Evolutionary conservation across 2,329 filamentous ascomycete genomes (phyloP).

Genomic region (Penicillium sclerotigenum): DNA sequence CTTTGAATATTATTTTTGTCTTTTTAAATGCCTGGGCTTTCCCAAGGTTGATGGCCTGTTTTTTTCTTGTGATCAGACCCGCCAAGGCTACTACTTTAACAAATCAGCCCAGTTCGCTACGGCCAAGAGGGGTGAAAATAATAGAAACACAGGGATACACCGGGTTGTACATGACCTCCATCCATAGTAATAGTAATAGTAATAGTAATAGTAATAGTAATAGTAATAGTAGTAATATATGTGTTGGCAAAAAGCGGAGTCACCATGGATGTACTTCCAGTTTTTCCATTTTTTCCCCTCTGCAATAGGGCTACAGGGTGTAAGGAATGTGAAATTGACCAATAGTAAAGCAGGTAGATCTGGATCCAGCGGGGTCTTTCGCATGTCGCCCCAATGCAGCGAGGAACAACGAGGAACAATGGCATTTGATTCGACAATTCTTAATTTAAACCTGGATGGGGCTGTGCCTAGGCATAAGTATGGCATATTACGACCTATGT

Average conservation of each 20-base stretch:
- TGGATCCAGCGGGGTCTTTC: not conserved
- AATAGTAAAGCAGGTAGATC: not conserved
- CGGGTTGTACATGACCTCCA: not conserved
- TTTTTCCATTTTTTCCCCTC: not conserved
- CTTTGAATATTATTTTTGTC: not conserved
- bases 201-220: no score
- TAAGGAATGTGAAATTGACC: not conserved
- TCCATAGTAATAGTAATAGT: no score
- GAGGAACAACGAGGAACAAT: not conserved
- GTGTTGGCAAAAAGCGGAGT: not conserved
- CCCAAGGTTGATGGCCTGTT: not conserved
- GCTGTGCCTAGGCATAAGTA: not conserved
- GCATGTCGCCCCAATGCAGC: not conserved
- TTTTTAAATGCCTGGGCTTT: not conserved
- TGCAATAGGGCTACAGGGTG: not conserved
- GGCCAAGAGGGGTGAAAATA: no score
- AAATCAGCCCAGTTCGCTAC: not conserved
- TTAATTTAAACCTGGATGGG: conserved; percentile 3
- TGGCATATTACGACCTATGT: not conserved
- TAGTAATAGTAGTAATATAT: no score
- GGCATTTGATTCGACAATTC: not conserved
- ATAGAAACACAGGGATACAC: no score
- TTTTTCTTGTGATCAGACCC: not conserved
- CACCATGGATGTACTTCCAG: not conserved
- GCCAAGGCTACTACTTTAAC: not conserved